A percentile compares a stretch with the other conserved stretches of the same genome.
Conservation (phyloP, 192 early-diverging fungal species). For the Cetraspora pellucida region DNA sequence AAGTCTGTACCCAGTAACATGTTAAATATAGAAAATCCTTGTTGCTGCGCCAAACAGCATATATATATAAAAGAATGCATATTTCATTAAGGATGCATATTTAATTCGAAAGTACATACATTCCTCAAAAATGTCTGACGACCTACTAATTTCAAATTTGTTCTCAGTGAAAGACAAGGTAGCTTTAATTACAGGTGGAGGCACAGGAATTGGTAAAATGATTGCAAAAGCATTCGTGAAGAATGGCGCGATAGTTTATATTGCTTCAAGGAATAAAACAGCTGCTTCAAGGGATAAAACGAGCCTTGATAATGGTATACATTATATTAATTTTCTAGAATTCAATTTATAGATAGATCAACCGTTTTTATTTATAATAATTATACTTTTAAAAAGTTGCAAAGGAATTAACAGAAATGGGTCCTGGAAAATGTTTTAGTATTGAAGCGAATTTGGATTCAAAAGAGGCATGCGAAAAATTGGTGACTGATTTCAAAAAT, state of each 20-base stretch:
- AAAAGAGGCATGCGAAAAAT: slow-evolving; percentile 39
- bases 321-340: neutral
- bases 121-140: neutral
- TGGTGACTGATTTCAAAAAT: slow-evolving; percentile 45
- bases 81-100: too few species aligned
- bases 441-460: slow-evolving; percentile 65
- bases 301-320: neutral
- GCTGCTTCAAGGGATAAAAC: neutral
- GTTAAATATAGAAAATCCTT: too few species aligned
- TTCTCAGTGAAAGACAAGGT: slow-evolving; percentile 77
- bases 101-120: too few species aligned
- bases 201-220: slow-evolving; percentile 54
- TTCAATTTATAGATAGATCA: too few species aligned
- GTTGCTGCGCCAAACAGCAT: too few species aligned
- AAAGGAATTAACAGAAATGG: slow-evolving; percentile 61
- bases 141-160: slow-evolving; percentile 36
- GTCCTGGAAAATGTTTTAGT: slow-evolving; percentile 65
- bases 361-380: neutral
- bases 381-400: slow-evolving; percentile 55
- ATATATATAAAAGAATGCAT: too few species aligned
- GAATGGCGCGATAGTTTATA: slow-evolving; percentile 91
- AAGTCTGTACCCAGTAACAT: too few species aligned
- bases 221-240: slow-evolving; percentile 74
- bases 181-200: slow-evolving; percentile 80
- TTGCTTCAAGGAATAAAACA: slow-evolving; percentile 66